phyloP scores from a whole-genome alignment of 75 land plant genomes.

The Picea glauca region DNA sequence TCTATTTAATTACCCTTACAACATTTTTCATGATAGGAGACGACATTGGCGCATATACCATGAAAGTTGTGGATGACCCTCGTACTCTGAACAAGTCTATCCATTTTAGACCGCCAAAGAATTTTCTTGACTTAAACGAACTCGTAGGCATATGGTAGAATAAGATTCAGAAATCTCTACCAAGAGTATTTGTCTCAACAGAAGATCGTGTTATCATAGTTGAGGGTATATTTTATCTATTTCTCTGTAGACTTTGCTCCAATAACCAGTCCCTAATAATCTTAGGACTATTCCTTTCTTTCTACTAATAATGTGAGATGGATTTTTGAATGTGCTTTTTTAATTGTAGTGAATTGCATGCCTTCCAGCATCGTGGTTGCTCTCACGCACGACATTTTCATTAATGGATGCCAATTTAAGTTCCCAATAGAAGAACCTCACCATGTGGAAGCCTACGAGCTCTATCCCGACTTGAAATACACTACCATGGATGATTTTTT shows the following conservation, averaged over 20 bases:
- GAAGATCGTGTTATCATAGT: constrained; percentile 11
- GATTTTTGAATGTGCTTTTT: not conserved
- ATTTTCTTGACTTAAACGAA: constrained; percentile 20
- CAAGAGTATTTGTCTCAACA: not conserved
- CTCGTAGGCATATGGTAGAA: constrained; percentile 20
- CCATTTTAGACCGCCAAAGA: not conserved
- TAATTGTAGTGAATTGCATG: constrained; percentile 8
- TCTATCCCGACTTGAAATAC: constrained; percentile 28
- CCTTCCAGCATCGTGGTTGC: constrained; percentile 14
- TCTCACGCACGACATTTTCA: constrained; percentile 11
- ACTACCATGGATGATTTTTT: constrained; percentile 4
- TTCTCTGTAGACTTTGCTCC: not conserved
- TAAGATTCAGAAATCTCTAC: constrained; percentile 14
- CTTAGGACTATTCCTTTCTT: not conserved
- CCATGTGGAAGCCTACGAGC: not conserved
- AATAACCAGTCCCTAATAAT: too few species aligned
- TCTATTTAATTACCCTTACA: not conserved
- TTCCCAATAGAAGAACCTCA: too few species aligned
- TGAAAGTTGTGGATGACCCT: too few species aligned
- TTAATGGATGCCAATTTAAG: not conserved
- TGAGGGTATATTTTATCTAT: constrained; percentile 10
- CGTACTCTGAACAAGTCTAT: too few species aligned
- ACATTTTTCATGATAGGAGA: constrained; percentile 12
- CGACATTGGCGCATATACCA: constrained; percentile 13
- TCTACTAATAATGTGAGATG: not conserved